Evolutionary conservation across 2,329 filamentous ascomycete species (phyloP).

Genomic region (Chaetomium sp.): DNA sequence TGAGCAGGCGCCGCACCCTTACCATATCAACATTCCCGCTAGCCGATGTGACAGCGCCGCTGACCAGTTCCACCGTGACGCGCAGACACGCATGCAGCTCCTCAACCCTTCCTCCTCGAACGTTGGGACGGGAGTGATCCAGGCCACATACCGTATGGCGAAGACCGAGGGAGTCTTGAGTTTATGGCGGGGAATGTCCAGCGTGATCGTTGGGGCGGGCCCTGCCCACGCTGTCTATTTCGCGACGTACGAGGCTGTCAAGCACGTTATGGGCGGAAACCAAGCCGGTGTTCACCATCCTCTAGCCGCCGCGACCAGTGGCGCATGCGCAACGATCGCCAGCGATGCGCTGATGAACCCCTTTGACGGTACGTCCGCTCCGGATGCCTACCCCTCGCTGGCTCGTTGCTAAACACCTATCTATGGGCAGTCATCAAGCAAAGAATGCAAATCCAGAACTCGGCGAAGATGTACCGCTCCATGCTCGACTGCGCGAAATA

Average conservation of each 20-base stretch:
- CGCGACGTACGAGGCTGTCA: conserved; percentile 95
- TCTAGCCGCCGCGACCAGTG: conserved; percentile 87
- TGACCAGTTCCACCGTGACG: conserved; percentile 31
- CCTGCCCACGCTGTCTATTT: conserved; percentile 98
- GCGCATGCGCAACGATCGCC: conserved; percentile 91
- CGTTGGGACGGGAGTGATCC: conserved; percentile 86
- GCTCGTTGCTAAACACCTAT: conserved; percentile 13
- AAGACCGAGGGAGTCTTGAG: conserved; percentile 85
- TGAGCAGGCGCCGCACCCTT: conserved; percentile 44
- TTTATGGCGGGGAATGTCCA: conserved; percentile 95
- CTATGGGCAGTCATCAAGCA: conserved; percentile 84
- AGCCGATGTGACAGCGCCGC: conserved; percentile 8
- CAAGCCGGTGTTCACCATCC: conserved; percentile 85
- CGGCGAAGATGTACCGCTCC: conserved; percentile 80
- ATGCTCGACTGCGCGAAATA: conserved; percentile 84
- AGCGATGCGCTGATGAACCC: conserved; percentile 99
- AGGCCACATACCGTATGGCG: conserved; percentile 91
- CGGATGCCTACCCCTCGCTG: too few relatives aligned
- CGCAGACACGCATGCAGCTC: conserved; percentile 95
- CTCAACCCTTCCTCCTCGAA: conserved; percentile 79
- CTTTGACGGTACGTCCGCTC: conserved; percentile 73
- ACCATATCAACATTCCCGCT: background rate
- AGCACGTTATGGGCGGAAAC: conserved; percentile 94
- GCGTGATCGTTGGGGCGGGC: conserved; percentile 91
- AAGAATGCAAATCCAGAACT: conserved; percentile 97